Evolutionary conservation across 495 filamentous ascomycete genomes (phyloP), one percentile per base, ranked within the genome.

Genomic region (Aspergillus saccharolyticus): DNA sequence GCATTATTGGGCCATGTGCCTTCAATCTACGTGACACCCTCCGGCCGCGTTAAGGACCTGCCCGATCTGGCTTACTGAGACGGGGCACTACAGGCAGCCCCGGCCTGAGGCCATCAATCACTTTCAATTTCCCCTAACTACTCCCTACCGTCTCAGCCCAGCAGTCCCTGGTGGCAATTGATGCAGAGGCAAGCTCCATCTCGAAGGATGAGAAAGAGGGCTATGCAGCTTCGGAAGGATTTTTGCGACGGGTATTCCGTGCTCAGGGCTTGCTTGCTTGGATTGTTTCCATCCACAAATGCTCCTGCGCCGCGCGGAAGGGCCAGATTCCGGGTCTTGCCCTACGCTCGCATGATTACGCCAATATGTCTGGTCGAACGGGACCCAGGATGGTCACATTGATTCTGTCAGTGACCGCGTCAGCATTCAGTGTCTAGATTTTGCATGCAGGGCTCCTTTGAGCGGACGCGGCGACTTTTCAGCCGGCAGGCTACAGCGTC

Each of bases 291-390:
- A 39, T 39, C 33, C 24, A 50, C 47, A 50, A 50, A 50, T 50
- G 16, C 47, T 39, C 47, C 47, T 16, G 17, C 15, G 47, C 8
- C 47, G 47, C 47, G 47, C 47, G 24, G 4, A 17, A 1, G 24
- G 47, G 47, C 47, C 47, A 50, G 47, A 50, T 28, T 50, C 47
- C 10, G 52, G 9, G 16, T n/a, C 42, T 17, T 54, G 52, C 39
- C 39, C 43, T 21, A 47, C 53, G 48, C 52, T 57, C 30, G 52
- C 54, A 24, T 56, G 47, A 61, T 50, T 50, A 50, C 22, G 15
- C 47, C 15, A 28, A n/a, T 24, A 12, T 30, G 28, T 50, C 22
- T 30, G n/a, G 28, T n/a, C 15, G 47, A 50, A 39, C 28, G 28
- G 28, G 47, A n/a, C n/a, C 47, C 46, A 18, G 24, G 24, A 50